Conservation (phyloP, 2,329 filamentous ascomycete species). For the Fusarium armeniacum region DNA sequence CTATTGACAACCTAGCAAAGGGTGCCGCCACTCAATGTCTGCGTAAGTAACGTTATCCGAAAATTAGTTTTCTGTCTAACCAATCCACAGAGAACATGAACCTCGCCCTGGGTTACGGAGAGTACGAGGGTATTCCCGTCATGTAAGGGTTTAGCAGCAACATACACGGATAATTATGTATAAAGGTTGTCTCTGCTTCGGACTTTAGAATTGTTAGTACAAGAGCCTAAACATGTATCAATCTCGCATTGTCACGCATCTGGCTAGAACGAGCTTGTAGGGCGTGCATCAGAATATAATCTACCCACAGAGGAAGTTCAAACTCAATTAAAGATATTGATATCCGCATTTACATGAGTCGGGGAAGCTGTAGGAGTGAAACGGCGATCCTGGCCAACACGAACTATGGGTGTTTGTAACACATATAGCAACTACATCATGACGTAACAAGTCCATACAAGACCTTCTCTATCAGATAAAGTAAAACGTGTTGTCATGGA, state of each 20-base stretch:
- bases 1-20: constrained; percentile 23
- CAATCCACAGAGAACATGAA: constrained; percentile 86
- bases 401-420: too few relatives aligned
- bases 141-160: neutral
- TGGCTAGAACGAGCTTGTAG: too few relatives aligned
- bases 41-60: constrained; percentile 1
- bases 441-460: too few relatives aligned
- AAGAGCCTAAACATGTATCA: neutral
- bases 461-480: too few relatives aligned
- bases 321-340: neutral
- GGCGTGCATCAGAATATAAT: neutral
- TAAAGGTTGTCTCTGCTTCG: neutral
- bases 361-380: too few relatives aligned
- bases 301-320: neutral
- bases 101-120: constrained; percentile 86
- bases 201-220: constrained; percentile 3
- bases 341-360: neutral
- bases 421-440: too few relatives aligned
- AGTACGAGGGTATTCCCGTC: constrained; percentile 86
- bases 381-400: too few relatives aligned
- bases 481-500: neutral
- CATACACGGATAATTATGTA: constrained; percentile 1
- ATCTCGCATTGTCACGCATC: too few relatives aligned
- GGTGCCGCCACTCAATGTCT: constrained; percentile 26
- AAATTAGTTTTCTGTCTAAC: neutral